Percentiles rank a stretch among this genome's conserved stretches.
These are phyloP conservation scores for Lomentospora prolificans DNA, from an alignment of 2,329 filamentous ascomycete genomes.

Conservation along the genomic window DNA sequence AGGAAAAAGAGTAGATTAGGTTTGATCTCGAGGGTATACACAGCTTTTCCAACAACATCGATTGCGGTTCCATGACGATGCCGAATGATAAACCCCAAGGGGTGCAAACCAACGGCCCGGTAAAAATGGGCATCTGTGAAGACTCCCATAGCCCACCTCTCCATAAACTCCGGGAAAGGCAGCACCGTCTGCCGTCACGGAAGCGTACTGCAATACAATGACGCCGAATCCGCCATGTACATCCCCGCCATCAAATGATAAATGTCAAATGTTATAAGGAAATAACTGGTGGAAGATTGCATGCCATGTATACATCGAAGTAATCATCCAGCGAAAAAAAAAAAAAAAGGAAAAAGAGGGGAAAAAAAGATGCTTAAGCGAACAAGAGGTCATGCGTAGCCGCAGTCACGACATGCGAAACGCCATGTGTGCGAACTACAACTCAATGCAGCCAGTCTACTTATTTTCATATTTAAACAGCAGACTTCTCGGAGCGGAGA, in stretches of 20 bases:
- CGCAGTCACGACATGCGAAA: not conserved
- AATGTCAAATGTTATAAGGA: not conserved
- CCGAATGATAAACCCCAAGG: too few relatives aligned
- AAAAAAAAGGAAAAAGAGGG: not conserved
- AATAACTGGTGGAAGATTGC: not conserved
- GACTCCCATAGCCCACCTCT: too few relatives aligned
- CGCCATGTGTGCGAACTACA: not conserved
- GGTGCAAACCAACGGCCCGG: too few relatives aligned
- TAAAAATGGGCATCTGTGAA: too few relatives aligned
- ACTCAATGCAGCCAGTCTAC: not conserved
- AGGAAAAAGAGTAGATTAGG: not conserved
- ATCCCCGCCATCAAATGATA: not conserved
- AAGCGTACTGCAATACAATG: too few relatives aligned
- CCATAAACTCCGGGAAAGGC: too few relatives aligned
- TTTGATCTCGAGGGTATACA: not conserved
- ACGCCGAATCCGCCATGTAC: too few relatives aligned
- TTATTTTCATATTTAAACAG: not conserved
- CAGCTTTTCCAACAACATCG: not conserved
- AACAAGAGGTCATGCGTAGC: not conserved
- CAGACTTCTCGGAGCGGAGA: not conserved
- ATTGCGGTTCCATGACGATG: not conserved
- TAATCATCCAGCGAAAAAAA: not conserved
- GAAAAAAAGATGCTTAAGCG: not conserved
- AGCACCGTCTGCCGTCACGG: too few relatives aligned
- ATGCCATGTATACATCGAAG: not conserved